Evolutionary conservation across 2,329 filamentous ascomycete species (phyloP).

Genomic region (Diaporthe citrichinensis): DNA sequence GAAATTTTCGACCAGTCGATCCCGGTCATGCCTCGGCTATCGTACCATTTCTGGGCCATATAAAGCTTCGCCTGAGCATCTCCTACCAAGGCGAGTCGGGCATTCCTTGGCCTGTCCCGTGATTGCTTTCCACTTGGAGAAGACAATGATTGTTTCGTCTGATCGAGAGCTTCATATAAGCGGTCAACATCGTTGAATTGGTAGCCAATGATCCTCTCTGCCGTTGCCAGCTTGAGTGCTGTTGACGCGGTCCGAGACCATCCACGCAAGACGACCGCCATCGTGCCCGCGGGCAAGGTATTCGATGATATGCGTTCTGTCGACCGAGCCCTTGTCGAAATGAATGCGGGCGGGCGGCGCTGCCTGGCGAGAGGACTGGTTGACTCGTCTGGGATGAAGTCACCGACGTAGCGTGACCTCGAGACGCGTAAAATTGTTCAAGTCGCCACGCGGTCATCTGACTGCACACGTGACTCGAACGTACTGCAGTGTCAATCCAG

Average conservation of each 20-base stretch:
- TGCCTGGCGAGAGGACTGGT: neutral
- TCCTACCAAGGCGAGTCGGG: conserved; percentile 37
- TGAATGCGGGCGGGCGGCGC: neutral
- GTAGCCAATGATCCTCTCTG: conserved; percentile 39
- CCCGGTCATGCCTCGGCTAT: neutral
- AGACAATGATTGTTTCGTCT: neutral
- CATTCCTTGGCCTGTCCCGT: neutral
- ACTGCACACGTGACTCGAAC: conserved; percentile 6
- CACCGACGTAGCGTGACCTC: neutral
- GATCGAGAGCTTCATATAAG: conserved; percentile 47
- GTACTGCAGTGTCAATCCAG: neutral
- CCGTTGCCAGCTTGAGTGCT: conserved; percentile 34
- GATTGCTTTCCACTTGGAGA: neutral
- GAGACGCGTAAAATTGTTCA: neutral
- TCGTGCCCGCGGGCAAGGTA: neutral
- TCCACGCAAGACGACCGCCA: conserved; percentile 17
- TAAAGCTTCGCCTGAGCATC: neutral
- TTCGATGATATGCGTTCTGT: neutral
- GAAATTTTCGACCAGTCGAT: neutral
- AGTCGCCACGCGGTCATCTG: conserved; percentile 13
- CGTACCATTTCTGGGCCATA: conserved; percentile 28
- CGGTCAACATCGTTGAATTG: conserved; percentile 49
- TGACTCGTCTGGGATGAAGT: neutral
- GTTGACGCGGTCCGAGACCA: conserved; percentile 16
- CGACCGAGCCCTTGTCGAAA: too few species aligned